These are phyloP conservation scores for Neonectria hederae DNA, from an alignment of 2,329 filamentous ascomycete genomes.

Conservation along the genomic window DNA sequence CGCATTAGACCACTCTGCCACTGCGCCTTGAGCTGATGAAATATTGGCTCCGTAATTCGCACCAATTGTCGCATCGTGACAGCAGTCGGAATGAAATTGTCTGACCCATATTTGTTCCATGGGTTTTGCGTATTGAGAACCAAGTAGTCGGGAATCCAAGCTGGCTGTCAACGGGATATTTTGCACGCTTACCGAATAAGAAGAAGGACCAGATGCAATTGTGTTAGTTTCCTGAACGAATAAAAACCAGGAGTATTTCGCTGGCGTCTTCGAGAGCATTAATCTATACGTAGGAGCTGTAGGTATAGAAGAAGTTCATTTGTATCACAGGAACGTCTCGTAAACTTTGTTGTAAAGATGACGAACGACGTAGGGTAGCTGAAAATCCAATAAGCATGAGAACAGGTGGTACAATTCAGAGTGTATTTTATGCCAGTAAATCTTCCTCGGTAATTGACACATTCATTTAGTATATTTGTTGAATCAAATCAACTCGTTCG, in stretches of 20 bases:
- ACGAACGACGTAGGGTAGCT: neutral
- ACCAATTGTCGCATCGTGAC: neutral
- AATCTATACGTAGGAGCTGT: neutral
- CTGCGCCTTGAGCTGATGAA: slow-evolving; percentile 14
- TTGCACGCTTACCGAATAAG: neutral
- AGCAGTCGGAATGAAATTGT: neutral
- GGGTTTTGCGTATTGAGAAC: neutral
- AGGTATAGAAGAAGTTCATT: neutral
- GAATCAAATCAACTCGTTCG: neutral
- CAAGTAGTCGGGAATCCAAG: neutral
- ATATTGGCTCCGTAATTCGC: neutral
- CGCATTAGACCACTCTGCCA: slow-evolving; percentile 28
- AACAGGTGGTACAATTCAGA: neutral
- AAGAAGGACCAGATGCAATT: neutral
- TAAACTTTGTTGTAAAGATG: neutral
- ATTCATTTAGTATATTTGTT: neutral
- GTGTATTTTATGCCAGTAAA: neutral
- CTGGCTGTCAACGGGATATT: neutral
- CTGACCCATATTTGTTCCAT: neutral
- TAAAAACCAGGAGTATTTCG: neutral
- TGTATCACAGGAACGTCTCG: neutral
- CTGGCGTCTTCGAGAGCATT: neutral
- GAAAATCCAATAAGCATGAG: neutral
- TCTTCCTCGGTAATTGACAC: neutral
- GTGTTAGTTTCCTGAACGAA: neutral